Conservation (phyloP, 2,329 filamentous ascomycete genomes). For the Claviceps sp. region DNA sequence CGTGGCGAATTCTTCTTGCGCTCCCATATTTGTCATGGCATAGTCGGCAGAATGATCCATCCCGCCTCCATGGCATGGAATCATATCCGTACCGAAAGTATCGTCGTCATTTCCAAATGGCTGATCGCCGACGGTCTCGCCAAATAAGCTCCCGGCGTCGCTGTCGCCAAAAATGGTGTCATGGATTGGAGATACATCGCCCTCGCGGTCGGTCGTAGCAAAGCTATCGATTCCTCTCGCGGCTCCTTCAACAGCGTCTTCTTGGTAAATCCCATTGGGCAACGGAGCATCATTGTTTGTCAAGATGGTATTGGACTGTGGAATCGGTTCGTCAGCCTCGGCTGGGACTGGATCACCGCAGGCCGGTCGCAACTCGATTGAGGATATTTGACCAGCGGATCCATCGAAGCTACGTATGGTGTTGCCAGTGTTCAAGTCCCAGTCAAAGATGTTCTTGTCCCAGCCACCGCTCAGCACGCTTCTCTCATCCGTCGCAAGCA, state of each 20-base stretch:
- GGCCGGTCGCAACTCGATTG: conserved; percentile 72
- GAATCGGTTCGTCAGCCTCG: conserved; percentile 45
- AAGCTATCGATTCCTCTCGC: conserved; percentile 12
- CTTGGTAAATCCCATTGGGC: conserved; percentile 32
- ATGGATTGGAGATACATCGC: conserved; percentile 54
- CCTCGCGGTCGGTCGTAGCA: conserved; percentile 28
- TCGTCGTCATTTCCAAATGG: conserved; percentile 75
- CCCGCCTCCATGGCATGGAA: conserved; percentile 24
- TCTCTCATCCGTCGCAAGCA: conserved; percentile 69
- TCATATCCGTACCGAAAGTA: conserved; percentile 57
- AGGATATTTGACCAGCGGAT: conserved; percentile 71
- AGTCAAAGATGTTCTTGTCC: conserved; percentile 90
- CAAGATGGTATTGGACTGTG: conserved; percentile 53
- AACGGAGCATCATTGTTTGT: conserved; percentile 58
- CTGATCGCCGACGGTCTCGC: conserved; percentile 48
- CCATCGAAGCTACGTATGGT: conserved; percentile 64
- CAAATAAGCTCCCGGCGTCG: conserved; percentile 73
- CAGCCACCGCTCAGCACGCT: conserved; percentile 86
- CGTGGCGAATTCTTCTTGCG: not conserved
- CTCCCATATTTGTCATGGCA: conserved; percentile 24
- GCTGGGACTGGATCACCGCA: conserved; percentile 64
- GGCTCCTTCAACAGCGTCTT: conserved; percentile 9
- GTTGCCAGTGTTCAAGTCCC: conserved; percentile 83
- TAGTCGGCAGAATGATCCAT: conserved; percentile 31
- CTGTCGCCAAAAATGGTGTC: conserved; percentile 74